Base-by-base conservation (phyloP, 2,329 filamentous ascomycete species). In the Microdochium trichocladiopsis region DNA sequence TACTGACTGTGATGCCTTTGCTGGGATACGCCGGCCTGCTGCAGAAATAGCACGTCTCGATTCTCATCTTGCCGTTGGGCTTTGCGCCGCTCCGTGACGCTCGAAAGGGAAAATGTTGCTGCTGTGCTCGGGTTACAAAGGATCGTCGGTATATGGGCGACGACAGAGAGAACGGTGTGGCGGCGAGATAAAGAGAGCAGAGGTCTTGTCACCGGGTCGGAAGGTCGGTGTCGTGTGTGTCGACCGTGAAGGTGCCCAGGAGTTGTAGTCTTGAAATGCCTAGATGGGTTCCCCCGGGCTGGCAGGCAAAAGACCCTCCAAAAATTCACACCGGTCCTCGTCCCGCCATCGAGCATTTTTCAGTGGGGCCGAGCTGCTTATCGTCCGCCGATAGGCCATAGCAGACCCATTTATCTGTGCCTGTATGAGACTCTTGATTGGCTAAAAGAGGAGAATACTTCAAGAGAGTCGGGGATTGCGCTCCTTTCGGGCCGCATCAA, bases 11-110 rank as follows among this genome's bases (percentile, higher is more conserved):
- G 59, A 87, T 88, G 55, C 80, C 76, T 68, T 82, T 84, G 58
- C 75, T 75, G 28, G 82, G 82, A 66, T 84, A 85, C 60, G 77
- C 76, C 49, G 84, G 85, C 56, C 80, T 77, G 57, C 81, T 84
- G 69, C 86, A 89, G 68, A 88, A 87, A 65, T 86, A 84, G 68
- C 84, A 88, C 48, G 80, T 84, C 68, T 87, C 83, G 63, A 81
- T 75, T 67, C 77, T 78, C 55, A 45, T 45, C 21, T 45, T 45
- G 41, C 41, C 12, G 41, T 22, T 22, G 41, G n/a, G 41, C 8
- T 31, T 45, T 45, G 41, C 41, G 41, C 41, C 41, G 11, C 41
- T 22, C 12, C 14, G 12, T 6, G n/a, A 10, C 16, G 41, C 41
- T 45, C 12, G 41, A 45, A 45, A 16, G 41, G 18, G 18, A 45